phyloP scores from a whole-genome alignment of 1,284 basidiomycete species.

The Grifola frondosa region DNA sequence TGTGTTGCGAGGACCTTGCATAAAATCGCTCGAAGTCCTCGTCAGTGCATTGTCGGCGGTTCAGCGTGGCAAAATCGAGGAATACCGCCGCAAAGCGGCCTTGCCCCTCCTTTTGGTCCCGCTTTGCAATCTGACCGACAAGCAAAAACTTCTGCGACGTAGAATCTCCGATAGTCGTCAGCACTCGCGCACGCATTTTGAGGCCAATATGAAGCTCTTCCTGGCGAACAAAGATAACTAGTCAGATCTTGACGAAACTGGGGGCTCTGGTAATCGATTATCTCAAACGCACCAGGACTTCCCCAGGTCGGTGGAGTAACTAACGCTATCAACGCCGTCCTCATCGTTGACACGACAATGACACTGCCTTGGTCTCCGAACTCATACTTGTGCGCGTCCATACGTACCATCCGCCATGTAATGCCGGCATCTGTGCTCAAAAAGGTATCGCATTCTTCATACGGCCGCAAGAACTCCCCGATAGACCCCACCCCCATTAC shows the following conservation, averaged over 20 bases:
- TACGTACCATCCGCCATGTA: constrained; percentile 79
- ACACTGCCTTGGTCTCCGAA: constrained; percentile 91
- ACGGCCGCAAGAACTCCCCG: constrained; percentile 69
- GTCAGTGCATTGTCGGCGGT: constrained; percentile 69
- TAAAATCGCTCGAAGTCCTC: constrained; percentile 90
- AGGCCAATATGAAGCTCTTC: constrained; percentile 73
- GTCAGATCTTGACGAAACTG: no score
- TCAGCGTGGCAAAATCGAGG: constrained; percentile 81
- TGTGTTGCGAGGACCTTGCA: constrained; percentile 61
- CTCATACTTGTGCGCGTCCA: constrained; percentile 90
- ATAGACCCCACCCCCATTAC: constrained; percentile 95
- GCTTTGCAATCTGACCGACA: constrained; percentile 72
- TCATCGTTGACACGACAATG: constrained; percentile 87
- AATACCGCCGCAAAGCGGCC: constrained; percentile 75
- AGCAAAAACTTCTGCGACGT: constrained; percentile 93
- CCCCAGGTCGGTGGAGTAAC: constrained; percentile 88
- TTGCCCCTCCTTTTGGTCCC: constrained; percentile 53
- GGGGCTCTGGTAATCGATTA: background rate
- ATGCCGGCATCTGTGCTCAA: constrained; percentile 88
- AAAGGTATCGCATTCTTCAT: constrained; percentile 93
- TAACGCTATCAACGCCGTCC: constrained; percentile 68
- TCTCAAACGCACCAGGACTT: constrained; percentile 68
- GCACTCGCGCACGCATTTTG: constrained; percentile 69
- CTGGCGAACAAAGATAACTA: constrained; percentile 39
- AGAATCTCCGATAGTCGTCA: constrained; percentile 88